phyloP scores from a whole-genome alignment of 2,329 filamentous ascomycete species.

The Colletotrichum sidae region DNA sequence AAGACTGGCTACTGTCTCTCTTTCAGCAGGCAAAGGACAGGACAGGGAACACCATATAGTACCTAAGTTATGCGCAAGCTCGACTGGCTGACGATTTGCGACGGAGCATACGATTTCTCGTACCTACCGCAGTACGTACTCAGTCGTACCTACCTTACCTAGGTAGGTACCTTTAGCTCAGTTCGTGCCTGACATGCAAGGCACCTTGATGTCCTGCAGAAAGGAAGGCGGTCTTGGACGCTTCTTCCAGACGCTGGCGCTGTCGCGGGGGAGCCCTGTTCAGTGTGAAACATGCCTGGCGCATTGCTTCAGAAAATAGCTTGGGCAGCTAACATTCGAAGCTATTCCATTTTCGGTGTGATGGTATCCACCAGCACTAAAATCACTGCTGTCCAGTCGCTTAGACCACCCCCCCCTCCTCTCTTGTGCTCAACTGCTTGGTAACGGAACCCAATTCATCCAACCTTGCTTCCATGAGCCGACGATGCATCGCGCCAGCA shows the following conservation, averaged over 20 bases:
- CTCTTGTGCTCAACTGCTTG: constrained; percentile 17
- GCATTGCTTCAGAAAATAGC: constrained; percentile 61
- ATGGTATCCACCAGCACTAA: constrained; percentile 23
- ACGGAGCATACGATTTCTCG: neutral
- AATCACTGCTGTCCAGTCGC: constrained; percentile 40
- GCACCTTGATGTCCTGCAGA: neutral
- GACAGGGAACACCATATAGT: constrained; percentile 4
- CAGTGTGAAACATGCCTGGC: constrained; percentile 63
- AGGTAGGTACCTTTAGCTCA: no score
- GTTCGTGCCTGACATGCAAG: constrained; percentile 2
- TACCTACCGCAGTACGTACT: no score
- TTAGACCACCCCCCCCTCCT: constrained; percentile 42
- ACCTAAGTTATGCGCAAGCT: constrained; percentile 10
- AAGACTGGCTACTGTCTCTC: no score
- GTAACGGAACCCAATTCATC: no score
- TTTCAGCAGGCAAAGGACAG: neutral
- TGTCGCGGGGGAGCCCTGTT: constrained; percentile 42
- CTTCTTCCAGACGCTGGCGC: constrained; percentile 24
- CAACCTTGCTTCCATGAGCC: constrained; percentile 21
- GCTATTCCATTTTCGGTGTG: constrained; percentile 44
- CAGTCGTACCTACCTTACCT: no score
- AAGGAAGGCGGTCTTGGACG: no score
- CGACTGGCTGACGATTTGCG: constrained; percentile 18
- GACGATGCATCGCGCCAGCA: constrained; percentile 13
- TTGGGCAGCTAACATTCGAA: constrained; percentile 47